These are phyloP conservation scores for Leishmania amazonensis DNA, from an alignment of 208 protist genomes.

Conservation along the genomic window DNA sequence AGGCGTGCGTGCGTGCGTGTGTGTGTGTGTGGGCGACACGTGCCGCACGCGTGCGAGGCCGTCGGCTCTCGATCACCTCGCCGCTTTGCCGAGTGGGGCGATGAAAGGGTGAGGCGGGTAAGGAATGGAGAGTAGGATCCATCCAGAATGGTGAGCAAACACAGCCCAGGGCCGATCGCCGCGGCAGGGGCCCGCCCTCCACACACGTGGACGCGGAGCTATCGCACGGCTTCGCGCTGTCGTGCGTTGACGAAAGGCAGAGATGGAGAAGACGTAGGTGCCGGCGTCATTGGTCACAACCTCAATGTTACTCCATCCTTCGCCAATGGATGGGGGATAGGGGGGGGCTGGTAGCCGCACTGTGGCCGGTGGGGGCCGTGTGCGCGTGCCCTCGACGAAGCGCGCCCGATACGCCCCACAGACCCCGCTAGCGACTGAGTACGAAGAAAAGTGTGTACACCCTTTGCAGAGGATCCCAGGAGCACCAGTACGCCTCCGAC, in stretches of 20 bases:
- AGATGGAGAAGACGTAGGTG: background rate
- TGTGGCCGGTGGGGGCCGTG: background rate
- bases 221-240: background rate
- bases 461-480: conserved; percentile 70
- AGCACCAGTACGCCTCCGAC: conserved; percentile 46
- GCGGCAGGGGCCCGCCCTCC: background rate
- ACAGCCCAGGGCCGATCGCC: too few species aligned
- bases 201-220: background rate
- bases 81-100: background rate
- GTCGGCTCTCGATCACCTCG: background rate
- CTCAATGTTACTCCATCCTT: background rate
- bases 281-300: background rate
- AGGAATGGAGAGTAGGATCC: too few species aligned
- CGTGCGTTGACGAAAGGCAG: background rate
- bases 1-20: background rate
- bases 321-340: background rate
- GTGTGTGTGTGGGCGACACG: background rate
- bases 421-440: conserved; percentile 40
- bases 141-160: too few species aligned
- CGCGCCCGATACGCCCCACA: too few species aligned
- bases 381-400: background rate
- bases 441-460: conserved; percentile 84
- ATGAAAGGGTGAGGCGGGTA: too few species aligned
- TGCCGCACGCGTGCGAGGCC: background rate
- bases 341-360: background rate